phyloP scores from a whole-genome alignment of 176 grass and related monocot species.

The Tuctoria greenei region DNA sequence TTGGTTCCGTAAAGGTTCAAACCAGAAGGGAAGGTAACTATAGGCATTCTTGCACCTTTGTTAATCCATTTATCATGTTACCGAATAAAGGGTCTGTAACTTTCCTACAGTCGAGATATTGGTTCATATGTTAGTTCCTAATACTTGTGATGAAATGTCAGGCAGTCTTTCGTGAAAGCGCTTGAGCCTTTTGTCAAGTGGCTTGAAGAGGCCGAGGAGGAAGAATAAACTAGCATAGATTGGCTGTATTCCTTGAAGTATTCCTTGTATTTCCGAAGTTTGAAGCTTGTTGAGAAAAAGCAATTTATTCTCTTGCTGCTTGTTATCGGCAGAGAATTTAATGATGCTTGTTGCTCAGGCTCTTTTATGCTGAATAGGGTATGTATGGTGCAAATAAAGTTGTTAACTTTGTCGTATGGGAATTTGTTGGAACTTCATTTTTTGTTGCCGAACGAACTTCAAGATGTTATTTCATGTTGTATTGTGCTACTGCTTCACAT shows the following conservation, averaged over 20 bases:
- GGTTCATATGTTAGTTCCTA: too few relatives aligned
- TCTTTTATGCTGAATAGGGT: background rate
- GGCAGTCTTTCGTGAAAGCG: constrained; percentile 84
- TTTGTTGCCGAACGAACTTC: too few relatives aligned
- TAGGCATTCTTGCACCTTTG: background rate
- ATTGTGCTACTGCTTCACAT: background rate
- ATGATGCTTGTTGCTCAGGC: background rate
- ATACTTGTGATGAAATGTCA: constrained; percentile 18
- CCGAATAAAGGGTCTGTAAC: background rate
- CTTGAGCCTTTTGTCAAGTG: constrained; percentile 82
- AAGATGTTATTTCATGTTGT: background rate
- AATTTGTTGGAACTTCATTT: background rate
- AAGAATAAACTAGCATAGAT: constrained; percentile 41
- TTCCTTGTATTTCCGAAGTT: constrained; percentile 20
- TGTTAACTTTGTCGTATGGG: background rate
- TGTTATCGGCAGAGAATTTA: constrained; percentile 15
- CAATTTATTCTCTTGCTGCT: constrained; percentile 15
- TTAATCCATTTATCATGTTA: background rate
- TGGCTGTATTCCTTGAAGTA: constrained; percentile 1
- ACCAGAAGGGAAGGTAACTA: constrained; percentile 84
- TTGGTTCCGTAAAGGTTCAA: constrained; percentile 93
- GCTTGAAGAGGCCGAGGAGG: constrained; percentile 89
- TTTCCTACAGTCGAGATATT: too few relatives aligned
- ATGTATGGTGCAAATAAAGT: background rate
- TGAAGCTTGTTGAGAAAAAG: background rate